These are phyloP conservation scores for Ganoderma resinaceum DNA, from an alignment of 1,284 basidiomycete genomes.

Conservation along the genomic window DNA sequence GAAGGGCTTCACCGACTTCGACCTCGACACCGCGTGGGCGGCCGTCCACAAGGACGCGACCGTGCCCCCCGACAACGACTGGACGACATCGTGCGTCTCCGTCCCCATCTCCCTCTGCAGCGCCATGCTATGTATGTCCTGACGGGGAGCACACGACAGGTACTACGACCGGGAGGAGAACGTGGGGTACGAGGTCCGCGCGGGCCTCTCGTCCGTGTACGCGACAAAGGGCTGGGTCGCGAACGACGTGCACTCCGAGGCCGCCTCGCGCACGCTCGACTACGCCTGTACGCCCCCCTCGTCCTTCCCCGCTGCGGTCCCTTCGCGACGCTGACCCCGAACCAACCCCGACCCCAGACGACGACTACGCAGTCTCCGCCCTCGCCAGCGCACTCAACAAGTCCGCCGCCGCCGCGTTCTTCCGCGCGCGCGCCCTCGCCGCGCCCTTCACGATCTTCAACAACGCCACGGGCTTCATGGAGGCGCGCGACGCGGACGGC, in stretches of 20 bases:
- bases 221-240: slow-evolving; percentile 79
- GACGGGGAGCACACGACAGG: no score
- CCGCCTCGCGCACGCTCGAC: slow-evolving; percentile 78
- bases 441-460: slow-evolving; percentile 76
- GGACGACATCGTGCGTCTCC: slow-evolving; percentile 53
- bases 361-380: slow-evolving; percentile 77
- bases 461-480: no score
- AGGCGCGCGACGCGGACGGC: slow-evolving; percentile 74
- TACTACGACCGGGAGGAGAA: slow-evolving; percentile 79
- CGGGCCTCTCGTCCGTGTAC: slow-evolving; percentile 77
- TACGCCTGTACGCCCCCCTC: slow-evolving; percentile 77
- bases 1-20: slow-evolving; percentile 70
- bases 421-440: no score
- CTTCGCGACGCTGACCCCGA: no score
- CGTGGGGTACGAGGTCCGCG: slow-evolving; percentile 84
- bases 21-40: slow-evolving; percentile 71
- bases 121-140: no score
- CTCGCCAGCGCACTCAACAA: slow-evolving; percentile 64
- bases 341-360: no score
- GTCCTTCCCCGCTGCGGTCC: no score
- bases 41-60: slow-evolving; percentile 82
- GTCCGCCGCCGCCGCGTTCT: slow-evolving; percentile 54
- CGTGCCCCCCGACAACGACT: slow-evolving; percentile 70
- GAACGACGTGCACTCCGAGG: slow-evolving; percentile 80
- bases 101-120: no score